A percentile compares a stretch with the other conserved stretches of the same genome.
Evolutionary conservation across 257 asterid genomes (phyloP).

Genomic region (Catharanthus roseus): DNA sequence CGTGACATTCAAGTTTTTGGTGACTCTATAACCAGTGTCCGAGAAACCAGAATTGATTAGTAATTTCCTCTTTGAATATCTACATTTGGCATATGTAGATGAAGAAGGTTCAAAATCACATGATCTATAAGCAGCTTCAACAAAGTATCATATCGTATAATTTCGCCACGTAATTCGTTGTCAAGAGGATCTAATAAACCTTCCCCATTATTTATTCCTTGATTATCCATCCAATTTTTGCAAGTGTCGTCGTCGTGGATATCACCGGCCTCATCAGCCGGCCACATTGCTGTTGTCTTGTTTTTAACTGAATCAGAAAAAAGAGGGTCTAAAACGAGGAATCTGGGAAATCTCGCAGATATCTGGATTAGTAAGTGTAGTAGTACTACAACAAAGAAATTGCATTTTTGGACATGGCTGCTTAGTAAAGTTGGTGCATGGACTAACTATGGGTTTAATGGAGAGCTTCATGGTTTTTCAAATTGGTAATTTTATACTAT

Average conservation of each 20-base stretch:
- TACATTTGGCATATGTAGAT: constrained; percentile 45
- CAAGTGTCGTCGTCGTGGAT: constrained; percentile 12
- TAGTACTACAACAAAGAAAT: constrained; percentile 9
- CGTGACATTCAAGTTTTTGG: constrained; percentile 51
- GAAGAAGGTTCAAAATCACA: constrained; percentile 59
- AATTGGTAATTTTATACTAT: too few species aligned
- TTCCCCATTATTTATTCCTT: constrained; percentile 66
- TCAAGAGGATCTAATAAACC: constrained; percentile 83
- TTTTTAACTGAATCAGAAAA: constrained; percentile 4
- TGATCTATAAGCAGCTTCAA: constrained; percentile 65
- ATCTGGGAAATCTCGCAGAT: constrained; percentile 10
- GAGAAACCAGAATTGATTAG: constrained; percentile 34
- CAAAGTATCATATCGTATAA: constrained; percentile 67
- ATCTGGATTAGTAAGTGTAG: constrained; percentile 11
- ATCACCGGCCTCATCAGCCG: constrained; percentile 4
- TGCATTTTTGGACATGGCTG: constrained; percentile 7
- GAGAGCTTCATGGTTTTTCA: constrained; percentile 49
- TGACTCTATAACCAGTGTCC: constrained; percentile 53
- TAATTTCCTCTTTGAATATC: constrained; percentile 37
- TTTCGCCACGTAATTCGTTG: constrained; percentile 57
- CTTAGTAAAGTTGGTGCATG: constrained; percentile 34
- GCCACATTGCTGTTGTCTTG: neutral
- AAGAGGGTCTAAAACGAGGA: constrained; percentile 11
- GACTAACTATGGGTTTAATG: constrained; percentile 25
- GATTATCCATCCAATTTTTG: constrained; percentile 66